Base-by-base conservation (phyloP, 2,329 filamentous ascomycete genomes). In the Leptographium radiaticola region DNA sequence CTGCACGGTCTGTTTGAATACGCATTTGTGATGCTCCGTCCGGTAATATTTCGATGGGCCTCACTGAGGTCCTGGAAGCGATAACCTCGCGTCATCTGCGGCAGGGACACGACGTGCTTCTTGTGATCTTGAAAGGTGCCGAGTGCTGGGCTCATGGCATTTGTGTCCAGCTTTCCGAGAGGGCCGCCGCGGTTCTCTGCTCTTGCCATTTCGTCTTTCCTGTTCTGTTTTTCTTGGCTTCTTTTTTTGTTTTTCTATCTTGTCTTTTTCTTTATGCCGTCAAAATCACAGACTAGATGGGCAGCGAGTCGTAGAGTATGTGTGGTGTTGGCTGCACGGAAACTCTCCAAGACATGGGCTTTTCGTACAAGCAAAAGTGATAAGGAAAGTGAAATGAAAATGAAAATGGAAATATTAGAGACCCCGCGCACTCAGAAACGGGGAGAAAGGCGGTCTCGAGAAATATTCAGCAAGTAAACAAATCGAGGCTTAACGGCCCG, bases 31-130 rank as follows among this genome's bases (percentile, higher is more conserved):
- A 56, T 56, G 55, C 58, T 53, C 36, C 58, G 59, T 6, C 64
- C 60, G 10, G 67, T 68, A 55, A 73, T 72, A 38, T 67, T 68
- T 5, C 64, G 62, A 53, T 70, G 67, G 1, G 70, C 70, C 39
- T 71, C 69, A 31, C 62, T 62, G 0, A 72, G 59, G 52, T 67
- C 65, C 31, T 63, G 61, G 54, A 71, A 72, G 33, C 67, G 61
- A 7, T 61, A 63, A 5, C 63, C 65, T 33, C 67, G 67, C 11
- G 65, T 66, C 10, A 63, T 66, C 6, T 59, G 49, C 20, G 16
- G n/a, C 12, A 6, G 16, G 18, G 13, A 18, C n/a, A 6, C 4
- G 13, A 12, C 15, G 10, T 4, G 1, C 47, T 49, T 33, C n/a
- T 39, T 18, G 33, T 48, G 12, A 5, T 48, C 46, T 38, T 16